Evolutionary conservation across 306 rosid species (phyloP), one percentile per base, ranked within the genome.

Genomic region (Glycine tomentella): DNA sequence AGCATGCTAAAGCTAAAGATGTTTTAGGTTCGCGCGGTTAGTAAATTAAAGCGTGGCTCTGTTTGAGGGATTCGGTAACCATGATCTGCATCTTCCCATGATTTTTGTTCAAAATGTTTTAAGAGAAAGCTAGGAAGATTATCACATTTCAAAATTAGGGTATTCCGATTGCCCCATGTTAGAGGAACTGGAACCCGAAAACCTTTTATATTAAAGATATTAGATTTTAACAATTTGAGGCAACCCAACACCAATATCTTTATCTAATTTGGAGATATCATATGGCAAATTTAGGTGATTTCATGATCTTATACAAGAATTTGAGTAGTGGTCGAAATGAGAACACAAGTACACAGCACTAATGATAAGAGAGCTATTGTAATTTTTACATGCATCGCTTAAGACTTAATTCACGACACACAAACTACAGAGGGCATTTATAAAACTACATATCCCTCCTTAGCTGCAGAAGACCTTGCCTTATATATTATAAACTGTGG

Each of bases 381-480:
- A 3, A 36, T 2, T 36, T 36, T 61, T 31, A 25, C n/a, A 59
- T 59, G n/a, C 62, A 56, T 56, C 2, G 20, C 44, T 38, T 38
- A 34, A 63, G 42, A 25, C 15, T 31, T 11, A 10, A 58, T 3
- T 63, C 70, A 64, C 12, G 4, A 34, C 3, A 64, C n/a, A n/a
- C 49, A 63, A 64, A 57, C 12, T 66, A 67, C 14, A 12, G 16
- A 62, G 44, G 45, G 45, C 11, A 59, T 42, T 59, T 2, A 20
- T 58, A 16, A 16, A 56, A 56, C 63, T 56, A 56, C 13, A 62
- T 10, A 80, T 65, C 46, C 48, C 52, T 51, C 75, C 48, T 46
- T 8, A 36, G 81, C 81, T 68, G 14, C 77, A 48, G 11, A 68
- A 69, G 66, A 82, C 72, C 75, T 57, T 48, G 75, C 75, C 33